These are phyloP conservation scores for Pholiota molesta DNA, from an alignment of 768 basidiomycete species.

Conservation along the genomic window DNA sequence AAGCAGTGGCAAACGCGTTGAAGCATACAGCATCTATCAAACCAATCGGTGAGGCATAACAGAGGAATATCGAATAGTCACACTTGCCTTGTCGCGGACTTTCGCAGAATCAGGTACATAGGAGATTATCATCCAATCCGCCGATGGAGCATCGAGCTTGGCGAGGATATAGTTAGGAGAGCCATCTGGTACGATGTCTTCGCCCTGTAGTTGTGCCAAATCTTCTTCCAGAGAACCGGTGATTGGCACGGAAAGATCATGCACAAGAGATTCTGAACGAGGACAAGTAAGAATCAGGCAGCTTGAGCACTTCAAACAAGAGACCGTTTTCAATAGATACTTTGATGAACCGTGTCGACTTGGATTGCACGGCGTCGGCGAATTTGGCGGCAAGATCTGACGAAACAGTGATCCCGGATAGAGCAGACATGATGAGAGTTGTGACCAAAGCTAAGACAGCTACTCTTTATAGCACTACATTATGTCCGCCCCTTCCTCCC, in stretches of 20 bases:
- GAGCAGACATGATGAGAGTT: slow-evolving; percentile 61
- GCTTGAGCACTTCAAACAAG: slow-evolving; percentile 14
- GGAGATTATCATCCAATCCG: slow-evolving; percentile 74
- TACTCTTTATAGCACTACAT: slow-evolving; percentile 12
- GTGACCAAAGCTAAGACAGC: slow-evolving; percentile 18
- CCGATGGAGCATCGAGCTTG: slow-evolving; percentile 57
- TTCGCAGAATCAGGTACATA: slow-evolving; percentile 85
- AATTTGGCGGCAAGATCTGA: slow-evolving; percentile 59
- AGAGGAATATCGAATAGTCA: not conserved
- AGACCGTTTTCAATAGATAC: slow-evolving; percentile 77
- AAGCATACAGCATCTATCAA: slow-evolving; percentile 85
- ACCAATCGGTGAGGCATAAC: slow-evolving; percentile 1
- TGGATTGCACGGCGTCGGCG: slow-evolving; percentile 55
- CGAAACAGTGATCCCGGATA: slow-evolving; percentile 71
- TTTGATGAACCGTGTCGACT: slow-evolving; percentile 71
- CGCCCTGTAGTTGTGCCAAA: slow-evolving; percentile 54
- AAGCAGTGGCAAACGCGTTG: slow-evolving; percentile 68
- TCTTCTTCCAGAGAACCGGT: slow-evolving; percentile 63
- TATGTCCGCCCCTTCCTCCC: slow-evolving; percentile 33
- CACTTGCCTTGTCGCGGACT: slow-evolving; percentile 76
- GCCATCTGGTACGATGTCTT: slow-evolving; percentile 55
- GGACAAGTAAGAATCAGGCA: slow-evolving; percentile 19
- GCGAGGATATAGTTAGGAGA: slow-evolving; percentile 78
- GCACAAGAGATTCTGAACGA: slow-evolving; percentile 66
- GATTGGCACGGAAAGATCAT: slow-evolving; percentile 51